phyloP scores from a whole-genome alignment of 805 yeast species.

The Nakazawaea wickerhamii region DNA sequence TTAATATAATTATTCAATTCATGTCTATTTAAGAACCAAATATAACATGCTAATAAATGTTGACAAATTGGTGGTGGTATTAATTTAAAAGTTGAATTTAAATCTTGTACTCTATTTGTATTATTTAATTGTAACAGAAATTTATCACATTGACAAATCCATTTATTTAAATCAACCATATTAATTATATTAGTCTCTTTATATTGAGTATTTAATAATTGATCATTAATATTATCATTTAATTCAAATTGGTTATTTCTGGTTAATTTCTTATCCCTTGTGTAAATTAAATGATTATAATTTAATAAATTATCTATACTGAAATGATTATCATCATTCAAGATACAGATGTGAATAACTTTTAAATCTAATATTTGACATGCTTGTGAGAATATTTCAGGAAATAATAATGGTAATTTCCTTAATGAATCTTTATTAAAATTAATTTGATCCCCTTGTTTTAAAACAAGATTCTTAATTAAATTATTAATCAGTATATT shows the following conservation, averaged over 20 bases:
- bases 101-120: background rate
- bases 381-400: background rate
- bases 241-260: too few species aligned
- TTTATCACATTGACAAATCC: conserved; percentile 5
- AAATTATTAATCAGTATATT: background rate
- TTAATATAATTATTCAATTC: conserved; percentile 1
- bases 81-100: too few species aligned
- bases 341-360: background rate
- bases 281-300: background rate
- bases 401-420: conserved; percentile 1
- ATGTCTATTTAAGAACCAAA: conserved; percentile 1
- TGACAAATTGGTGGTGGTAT: conserved; percentile 6
- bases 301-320: too few species aligned
- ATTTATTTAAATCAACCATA: conserved; percentile 4
- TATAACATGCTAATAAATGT: conserved; percentile 4
- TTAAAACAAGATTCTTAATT: background rate
- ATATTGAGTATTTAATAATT: background rate
- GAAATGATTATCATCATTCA: too few species aligned
- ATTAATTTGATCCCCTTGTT: background rate
- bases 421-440: conserved; percentile 1
- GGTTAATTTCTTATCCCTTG: background rate
- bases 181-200: background rate
- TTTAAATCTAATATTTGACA: conserved; percentile 1
- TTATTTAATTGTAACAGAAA: background rate
- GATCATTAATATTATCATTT: background rate